These are phyloP conservation scores for Malassezia pachydermatis DNA, from an alignment of 1,284 basidiomycete genomes.

Conservation along the genomic window DNA sequence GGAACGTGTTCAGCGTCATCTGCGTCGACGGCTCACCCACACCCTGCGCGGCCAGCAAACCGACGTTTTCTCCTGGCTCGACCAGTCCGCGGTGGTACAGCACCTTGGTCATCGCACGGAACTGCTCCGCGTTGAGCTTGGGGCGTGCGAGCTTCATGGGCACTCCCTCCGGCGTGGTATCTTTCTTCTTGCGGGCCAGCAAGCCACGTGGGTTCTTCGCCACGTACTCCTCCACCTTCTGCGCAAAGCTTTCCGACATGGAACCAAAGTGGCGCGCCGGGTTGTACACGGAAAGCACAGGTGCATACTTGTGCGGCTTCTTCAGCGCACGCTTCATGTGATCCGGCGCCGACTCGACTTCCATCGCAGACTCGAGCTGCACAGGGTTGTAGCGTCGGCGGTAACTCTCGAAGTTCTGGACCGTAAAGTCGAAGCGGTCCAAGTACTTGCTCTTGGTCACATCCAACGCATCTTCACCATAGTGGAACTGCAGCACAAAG, in stretches of 20 bases:
- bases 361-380: slow-evolving; percentile 57
- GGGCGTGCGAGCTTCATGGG: slow-evolving; percentile 4
- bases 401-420: slow-evolving; percentile 72
- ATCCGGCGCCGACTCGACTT: slow-evolving; percentile 59
- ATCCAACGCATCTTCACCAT: slow-evolving; percentile 92
- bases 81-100: slow-evolving; percentile 55
- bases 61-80: slow-evolving; percentile 95
- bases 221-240: slow-evolving; percentile 69
- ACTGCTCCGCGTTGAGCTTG: slow-evolving; percentile 35
- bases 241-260: slow-evolving; percentile 85
- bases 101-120: slow-evolving; percentile 42
- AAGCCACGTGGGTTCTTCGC: slow-evolving; percentile 67
- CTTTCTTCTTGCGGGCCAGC: slow-evolving; percentile 53
- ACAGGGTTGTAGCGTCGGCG: slow-evolving; percentile 60
- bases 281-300: slow-evolving; percentile 65
- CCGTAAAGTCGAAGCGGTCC: slow-evolving; percentile 83
- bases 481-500: slow-evolving; percentile 88
- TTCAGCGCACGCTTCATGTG: slow-evolving; percentile 90
- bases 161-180: slow-evolving; percentile 32
- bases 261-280: slow-evolving; percentile 75
- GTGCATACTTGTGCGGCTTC: slow-evolving; percentile 64
- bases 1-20: slow-evolving; percentile 99
- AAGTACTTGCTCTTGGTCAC: slow-evolving; percentile 65
- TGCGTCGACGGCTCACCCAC: slow-evolving; percentile 98
- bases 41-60: slow-evolving; percentile 94